Base-by-base conservation (phyloP, 2,329 filamentous ascomycete genomes). In the Botrytis pseudocinerea region DNA sequence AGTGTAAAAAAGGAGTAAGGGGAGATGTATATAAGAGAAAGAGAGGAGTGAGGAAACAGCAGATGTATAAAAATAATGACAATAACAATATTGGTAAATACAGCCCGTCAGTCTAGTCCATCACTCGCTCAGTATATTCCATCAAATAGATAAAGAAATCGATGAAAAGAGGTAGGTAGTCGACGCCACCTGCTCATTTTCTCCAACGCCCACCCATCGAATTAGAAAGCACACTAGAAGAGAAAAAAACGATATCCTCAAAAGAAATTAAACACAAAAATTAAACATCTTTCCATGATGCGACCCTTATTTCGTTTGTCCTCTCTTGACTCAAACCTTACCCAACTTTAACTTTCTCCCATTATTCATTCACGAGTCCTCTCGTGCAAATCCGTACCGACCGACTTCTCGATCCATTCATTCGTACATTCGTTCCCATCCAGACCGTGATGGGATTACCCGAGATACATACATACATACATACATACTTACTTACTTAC, bases 151-250 rank as follows among this genome's bases (percentile, higher is more conserved):
- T 62, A 42, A 42, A 22, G 46, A 51, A 25, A 42, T 25, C 10
- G 60, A 62, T 63, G 61, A 44, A 63, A 44, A 63, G 14, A 32
- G 38, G 38, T 22, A 32, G n/a, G n/a, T 64, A 44, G 32, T 66
- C 35, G 32, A 54, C 32, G 64, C 64, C 64, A 54, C 64, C 18
- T 35, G 20, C 22, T 22, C n/a, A 54, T 66, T 28, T 54, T 6
- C n/a, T 9, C 14, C 64, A 54, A 66, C 64, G 10, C 44, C 51
- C 28, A 54, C 51, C 64, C 25, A 12, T 7, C 32, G 48, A 54
- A 35, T 40, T 51, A 66, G 46, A 51, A 51, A 54, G 46, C 25
- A n/a, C 12, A 51, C 22, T 48, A 61, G 59, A 25, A 38, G 38
- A 7, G 38, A 9, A 38, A 38, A 40, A 61, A 61, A n/a, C 48